Percentiles rank a stretch among this genome's conserved stretches.
phyloP scores from a whole-genome alignment of 2,329 filamentous ascomycete genomes.

The Paracamarosporium sp. region DNA sequence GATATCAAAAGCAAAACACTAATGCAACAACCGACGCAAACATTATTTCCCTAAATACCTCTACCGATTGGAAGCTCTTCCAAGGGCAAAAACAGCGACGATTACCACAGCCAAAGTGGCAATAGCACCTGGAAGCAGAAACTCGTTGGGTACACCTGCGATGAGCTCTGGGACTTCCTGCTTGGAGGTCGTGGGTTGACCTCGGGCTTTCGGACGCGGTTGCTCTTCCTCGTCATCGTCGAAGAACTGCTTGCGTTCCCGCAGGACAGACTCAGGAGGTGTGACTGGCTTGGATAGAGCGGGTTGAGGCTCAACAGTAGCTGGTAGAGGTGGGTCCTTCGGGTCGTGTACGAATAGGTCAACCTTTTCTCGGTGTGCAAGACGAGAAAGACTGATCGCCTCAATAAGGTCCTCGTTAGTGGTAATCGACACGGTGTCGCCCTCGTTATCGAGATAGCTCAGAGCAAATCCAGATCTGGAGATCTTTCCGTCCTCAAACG shows the following conservation, averaged over 20 bases:
- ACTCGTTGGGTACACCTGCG: conserved; percentile 89
- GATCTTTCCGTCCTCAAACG: conserved; percentile 79
- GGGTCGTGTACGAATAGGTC: conserved; percentile 97
- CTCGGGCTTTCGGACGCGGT: conserved; percentile 49
- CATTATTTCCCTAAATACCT: not conserved
- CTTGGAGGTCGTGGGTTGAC: conserved; percentile 53
- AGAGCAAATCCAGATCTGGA: conserved; percentile 83
- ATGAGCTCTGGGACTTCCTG: conserved; percentile 76
- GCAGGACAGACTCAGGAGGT: conserved; percentile 59
- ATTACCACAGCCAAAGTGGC: conserved; percentile 95
- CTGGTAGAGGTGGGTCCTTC: conserved; percentile 79
- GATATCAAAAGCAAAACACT: conserved; percentile 27
- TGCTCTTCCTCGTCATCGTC: conserved; percentile 64
- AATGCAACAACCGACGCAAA: conserved; percentile 14
- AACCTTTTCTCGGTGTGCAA: conserved; percentile 84
- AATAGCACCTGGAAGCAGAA: conserved; percentile 91
- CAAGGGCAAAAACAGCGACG: conserved; percentile 88
- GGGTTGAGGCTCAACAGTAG: conserved; percentile 67
- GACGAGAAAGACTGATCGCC: conserved; percentile 82
- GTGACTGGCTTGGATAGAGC: conserved; percentile 57
- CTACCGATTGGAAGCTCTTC: conserved; percentile 65
- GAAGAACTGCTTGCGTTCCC: conserved; percentile 56
- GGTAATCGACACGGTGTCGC: conserved; percentile 95
- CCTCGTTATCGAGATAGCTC: conserved; percentile 96
- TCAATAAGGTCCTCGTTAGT: conserved; percentile 93